These are phyloP conservation scores for Symbiodinium natans DNA, from an alignment of 73 alveolate genomes.

Conservation along the genomic window DNA sequence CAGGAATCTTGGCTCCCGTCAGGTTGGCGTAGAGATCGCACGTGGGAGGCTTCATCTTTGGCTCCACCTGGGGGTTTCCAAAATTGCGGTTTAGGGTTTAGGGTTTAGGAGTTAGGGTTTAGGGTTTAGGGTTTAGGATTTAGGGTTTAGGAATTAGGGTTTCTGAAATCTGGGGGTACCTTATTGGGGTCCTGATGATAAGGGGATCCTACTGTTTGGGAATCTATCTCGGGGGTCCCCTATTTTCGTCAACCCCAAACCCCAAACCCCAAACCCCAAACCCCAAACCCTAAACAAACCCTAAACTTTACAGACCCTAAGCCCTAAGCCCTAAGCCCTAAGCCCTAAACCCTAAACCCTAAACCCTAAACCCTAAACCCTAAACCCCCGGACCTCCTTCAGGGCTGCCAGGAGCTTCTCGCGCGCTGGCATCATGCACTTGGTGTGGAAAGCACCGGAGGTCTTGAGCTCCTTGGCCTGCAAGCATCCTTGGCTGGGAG, in stretches of 20 bases:
- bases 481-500: background rate
- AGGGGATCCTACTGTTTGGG: too few relatives aligned
- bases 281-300: too few relatives aligned
- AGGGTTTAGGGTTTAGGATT: too few relatives aligned
- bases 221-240: too few relatives aligned
- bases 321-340: too few relatives aligned
- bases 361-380: background rate
- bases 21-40: constrained; percentile 57
- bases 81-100: background rate
- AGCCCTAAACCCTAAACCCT: too few relatives aligned
- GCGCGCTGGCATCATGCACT: constrained; percentile 70
- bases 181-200: background rate
- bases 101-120: too few relatives aligned
- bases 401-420: constrained; percentile 12
- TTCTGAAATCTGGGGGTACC: background rate
- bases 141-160: background rate
- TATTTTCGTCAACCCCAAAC: too few relatives aligned
- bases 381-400: background rate
- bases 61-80: background rate
- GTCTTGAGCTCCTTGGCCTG: constrained; percentile 86
- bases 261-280: too few relatives aligned
- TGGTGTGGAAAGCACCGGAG: constrained; percentile 79
- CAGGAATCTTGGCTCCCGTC: constrained; percentile 33
- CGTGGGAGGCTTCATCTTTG: constrained; percentile 64
- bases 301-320: too few relatives aligned